Base-by-base conservation (phyloP, 1,284 basidiomycete species). In the Trichosporon coremiiforme region DNA sequence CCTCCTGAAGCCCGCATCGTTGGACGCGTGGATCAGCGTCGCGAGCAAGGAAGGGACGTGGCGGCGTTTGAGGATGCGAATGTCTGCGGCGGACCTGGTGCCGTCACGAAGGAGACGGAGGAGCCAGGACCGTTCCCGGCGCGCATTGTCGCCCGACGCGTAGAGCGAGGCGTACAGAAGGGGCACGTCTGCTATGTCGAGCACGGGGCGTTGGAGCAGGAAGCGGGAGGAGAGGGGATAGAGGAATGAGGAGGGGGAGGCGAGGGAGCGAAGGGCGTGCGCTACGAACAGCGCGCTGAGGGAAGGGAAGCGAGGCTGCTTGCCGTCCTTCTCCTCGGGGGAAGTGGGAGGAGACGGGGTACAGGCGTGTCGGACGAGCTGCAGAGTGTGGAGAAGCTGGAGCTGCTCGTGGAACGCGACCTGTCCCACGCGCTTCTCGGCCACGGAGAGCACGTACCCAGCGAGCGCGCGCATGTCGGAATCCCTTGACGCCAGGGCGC, bases 41-140 rank as follows among this genome's bases (percentile, higher is more conserved):
- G 91, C 90, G 2, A 97, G 83, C 35, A 96, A 85, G 71, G 94
- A 91, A 91, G 93, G 95, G 0, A 92, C 93, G 79, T 94, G 92
- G 35, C 95, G 84, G 60, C 93, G 86, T 76, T 89, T 90, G 70
- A 95, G 84, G 1, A 94, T 87, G 41, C 86, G 86, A 93, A 94
- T 96, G 76, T 97, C 95, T 22, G 84, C 81, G 31, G 84, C 80
- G 33, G 88, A 87, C 68, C 86, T 85, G 86, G 94, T 89, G 0
- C 91, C 92, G 75, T 96, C 93, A 0, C 90, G 86, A 45, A 98
- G 83, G 80, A 94, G 91, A 57, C 90, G 87, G 55, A 98, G 84
- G 64, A 98, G 94, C 94, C 94, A 98, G 1, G 86, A 86, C 20
- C 94, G 86, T 77, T 98, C 93, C 78, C 89, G 90, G 83, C 89